These are phyloP conservation scores for Alternaria hordeiaustralica DNA, from an alignment of 2,329 filamentous ascomycete genomes.

Conservation along the genomic window DNA sequence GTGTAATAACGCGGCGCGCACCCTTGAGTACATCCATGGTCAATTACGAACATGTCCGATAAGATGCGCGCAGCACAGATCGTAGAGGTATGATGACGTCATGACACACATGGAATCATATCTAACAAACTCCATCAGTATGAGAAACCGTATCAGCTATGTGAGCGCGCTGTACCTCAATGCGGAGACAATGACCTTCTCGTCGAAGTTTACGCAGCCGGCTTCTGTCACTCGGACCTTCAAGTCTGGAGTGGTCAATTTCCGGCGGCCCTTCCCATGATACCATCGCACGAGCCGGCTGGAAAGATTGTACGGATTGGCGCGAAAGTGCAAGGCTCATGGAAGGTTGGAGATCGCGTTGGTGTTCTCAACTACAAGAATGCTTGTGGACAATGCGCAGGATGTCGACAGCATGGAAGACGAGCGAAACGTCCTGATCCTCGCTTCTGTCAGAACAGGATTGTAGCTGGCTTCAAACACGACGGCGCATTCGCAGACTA, in stretches of 20 bases:
- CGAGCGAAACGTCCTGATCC: conserved; percentile 26
- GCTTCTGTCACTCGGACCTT: conserved; percentile 38
- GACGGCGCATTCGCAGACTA: conserved; percentile 44
- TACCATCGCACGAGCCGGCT: conserved; percentile 45
- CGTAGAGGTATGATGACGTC: conserved; percentile 20
- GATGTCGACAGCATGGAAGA: conserved; percentile 22
- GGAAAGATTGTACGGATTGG: conserved; percentile 39
- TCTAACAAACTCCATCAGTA: conserved; percentile 9
- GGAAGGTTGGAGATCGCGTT: conserved; percentile 40
- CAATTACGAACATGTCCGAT: background rate
- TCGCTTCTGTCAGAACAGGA: conserved; percentile 35
- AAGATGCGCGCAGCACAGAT: conserved; percentile 31
- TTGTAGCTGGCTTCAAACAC: conserved; percentile 39
- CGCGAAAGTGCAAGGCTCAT: conserved; percentile 29
- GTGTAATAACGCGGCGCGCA: background rate
- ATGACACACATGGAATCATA: background rate
- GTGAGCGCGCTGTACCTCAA: conserved; percentile 19
- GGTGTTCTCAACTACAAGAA: conserved; percentile 37
- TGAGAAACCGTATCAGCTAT: conserved; percentile 24
- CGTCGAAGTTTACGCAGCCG: conserved; percentile 30
- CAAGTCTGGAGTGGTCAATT: conserved; percentile 36
- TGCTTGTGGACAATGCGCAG: conserved; percentile 29
- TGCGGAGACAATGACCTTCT: conserved; percentile 31
- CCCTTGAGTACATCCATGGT: background rate
- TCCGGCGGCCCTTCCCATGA: conserved; percentile 31